Conservation (phyloP, 2,329 filamentous ascomycete species). For the Cadophora luteo-olivacea region DNA sequence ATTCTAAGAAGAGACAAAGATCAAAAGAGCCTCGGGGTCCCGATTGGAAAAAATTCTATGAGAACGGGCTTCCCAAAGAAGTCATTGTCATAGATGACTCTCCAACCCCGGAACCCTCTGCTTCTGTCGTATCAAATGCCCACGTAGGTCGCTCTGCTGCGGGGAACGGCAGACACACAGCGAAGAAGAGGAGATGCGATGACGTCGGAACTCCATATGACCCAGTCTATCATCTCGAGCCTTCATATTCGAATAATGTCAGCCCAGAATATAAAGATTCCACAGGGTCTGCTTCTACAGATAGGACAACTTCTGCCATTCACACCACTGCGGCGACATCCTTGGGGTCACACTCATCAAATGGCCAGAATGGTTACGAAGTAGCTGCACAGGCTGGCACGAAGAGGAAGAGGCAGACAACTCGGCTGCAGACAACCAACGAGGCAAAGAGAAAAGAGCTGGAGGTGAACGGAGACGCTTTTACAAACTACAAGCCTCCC, state of each 20-base stretch:
- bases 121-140: conserved; percentile 49
- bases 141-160: conserved; percentile 38
- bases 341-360: conserved; percentile 69
- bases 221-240: conserved; percentile 70
- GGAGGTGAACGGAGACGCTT: conserved; percentile 73
- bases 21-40: conserved; percentile 59
- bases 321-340: conserved; percentile 92
- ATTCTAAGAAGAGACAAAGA: conserved; percentile 48
- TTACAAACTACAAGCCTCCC: conserved; percentile 83
- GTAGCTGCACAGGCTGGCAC: conserved; percentile 74
- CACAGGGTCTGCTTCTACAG: conserved; percentile 79
- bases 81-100: conserved; percentile 83
- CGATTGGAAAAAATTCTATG: conserved; percentile 83
- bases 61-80: conserved; percentile 82
- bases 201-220: conserved; percentile 65
- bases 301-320: conserved; percentile 79
- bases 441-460: conserved; percentile 81
- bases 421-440: conserved; percentile 80
- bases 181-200: conserved; percentile 69
- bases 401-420: conserved; percentile 83
- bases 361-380: conserved; percentile 68
- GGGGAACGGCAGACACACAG: conserved; percentile 66
- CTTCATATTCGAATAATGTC: conserved; percentile 74
- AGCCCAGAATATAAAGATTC: conserved; percentile 73
- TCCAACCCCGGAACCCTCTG: conserved; percentile 54